Percentiles rank a stretch among this genome's conserved stretches.
These are phyloP conservation scores for Sonneratia caseolaris DNA, from an alignment of 345 rosid species.

Conservation along the genomic window DNA sequence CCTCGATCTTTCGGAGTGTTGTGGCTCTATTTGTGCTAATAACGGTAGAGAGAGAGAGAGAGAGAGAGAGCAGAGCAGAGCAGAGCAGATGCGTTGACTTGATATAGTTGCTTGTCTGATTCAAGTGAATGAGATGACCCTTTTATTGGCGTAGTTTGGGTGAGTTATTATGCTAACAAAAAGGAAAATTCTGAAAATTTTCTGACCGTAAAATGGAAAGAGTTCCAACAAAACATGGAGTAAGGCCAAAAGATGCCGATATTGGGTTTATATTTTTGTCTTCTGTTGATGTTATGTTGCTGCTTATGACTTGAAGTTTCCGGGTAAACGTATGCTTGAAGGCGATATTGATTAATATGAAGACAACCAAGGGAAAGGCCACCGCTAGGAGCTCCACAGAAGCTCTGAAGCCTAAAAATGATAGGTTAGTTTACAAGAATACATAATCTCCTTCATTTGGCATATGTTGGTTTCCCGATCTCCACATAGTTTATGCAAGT, in stretches of 20 bases:
- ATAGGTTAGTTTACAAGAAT: conserved; percentile 19
- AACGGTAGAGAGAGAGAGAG: neutral
- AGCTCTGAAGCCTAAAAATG: conserved; percentile 24
- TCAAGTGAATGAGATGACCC: neutral
- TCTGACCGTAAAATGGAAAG: too few relatives aligned
- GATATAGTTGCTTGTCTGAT: neutral
- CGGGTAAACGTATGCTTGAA: neutral
- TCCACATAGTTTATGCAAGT: neutral
- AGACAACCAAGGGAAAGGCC: conserved; percentile 30
- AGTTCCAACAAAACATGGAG: neutral
- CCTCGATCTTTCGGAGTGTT: neutral
- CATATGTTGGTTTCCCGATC: neutral
- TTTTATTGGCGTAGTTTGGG: too few relatives aligned
- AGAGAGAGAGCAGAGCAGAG: neutral
- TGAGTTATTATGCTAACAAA: too few relatives aligned
- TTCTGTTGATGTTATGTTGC: neutral
- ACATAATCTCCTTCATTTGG: neutral
- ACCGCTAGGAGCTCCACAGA: conserved; percentile 24
- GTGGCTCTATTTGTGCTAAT: neutral
- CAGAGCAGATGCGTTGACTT: neutral
- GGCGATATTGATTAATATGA: conserved; percentile 16
- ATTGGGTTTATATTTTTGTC: neutral
- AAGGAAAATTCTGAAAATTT: too few relatives aligned
- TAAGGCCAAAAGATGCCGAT: neutral
- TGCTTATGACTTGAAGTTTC: neutral